Conservation (phyloP, 805 yeast genomes). For the Yarrowia divulgata region DNA sequence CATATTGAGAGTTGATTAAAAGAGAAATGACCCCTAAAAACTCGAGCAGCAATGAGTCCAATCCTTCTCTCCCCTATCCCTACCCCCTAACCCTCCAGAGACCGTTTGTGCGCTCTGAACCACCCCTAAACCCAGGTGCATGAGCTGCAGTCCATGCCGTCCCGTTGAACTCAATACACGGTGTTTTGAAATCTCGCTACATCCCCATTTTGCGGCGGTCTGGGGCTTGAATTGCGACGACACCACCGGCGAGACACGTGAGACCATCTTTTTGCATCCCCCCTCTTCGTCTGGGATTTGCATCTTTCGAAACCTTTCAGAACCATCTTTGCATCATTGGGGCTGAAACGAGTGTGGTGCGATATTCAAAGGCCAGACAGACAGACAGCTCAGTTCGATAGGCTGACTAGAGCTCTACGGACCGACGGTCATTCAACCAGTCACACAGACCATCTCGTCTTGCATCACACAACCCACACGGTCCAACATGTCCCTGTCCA, state of each 20-base stretch:
- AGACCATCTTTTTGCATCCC: not conserved
- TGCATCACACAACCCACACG: not conserved
- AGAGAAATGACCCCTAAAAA: no score
- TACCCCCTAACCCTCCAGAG: no score
- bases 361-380: no score
- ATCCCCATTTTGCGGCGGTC: conserved; percentile 23
- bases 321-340: not conserved
- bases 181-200: conserved; percentile 37
- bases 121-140: conserved; percentile 28
- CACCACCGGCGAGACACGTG: conserved; percentile 5
- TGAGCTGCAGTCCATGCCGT: conserved; percentile 19
- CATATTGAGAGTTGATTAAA: no score
- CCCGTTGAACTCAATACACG: conserved; percentile 32
- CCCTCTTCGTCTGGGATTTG: no score
- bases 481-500: conserved; percentile 8
- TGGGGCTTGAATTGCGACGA: conserved; percentile 12
- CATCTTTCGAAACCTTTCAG: no score
- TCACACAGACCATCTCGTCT: not conserved
- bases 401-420: no score
- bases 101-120: not conserved
- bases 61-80: no score
- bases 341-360: not conserved
- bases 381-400: no score
- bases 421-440: not conserved
- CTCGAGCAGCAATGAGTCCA: no score